Percentiles rank a stretch among this genome's conserved stretches.
Evolutionary conservation across 495 filamentous ascomycete species (phyloP).

Genomic region (Lophiostoma macrostomum): DNA sequence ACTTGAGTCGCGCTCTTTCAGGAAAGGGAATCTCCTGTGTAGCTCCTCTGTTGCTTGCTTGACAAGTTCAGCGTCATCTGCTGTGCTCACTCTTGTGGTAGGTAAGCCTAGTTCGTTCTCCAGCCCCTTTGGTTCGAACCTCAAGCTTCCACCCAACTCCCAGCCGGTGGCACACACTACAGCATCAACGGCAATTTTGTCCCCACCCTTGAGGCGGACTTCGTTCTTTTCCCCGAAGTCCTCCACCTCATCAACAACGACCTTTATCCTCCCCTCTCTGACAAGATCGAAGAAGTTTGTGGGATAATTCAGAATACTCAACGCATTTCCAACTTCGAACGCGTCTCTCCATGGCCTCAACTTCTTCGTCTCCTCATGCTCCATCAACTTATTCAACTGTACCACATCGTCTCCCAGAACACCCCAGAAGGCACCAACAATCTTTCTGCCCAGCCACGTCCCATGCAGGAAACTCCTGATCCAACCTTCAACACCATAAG

Average conservation of each 20-base stretch:
- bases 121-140: constrained; percentile 54
- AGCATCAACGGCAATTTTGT: constrained; percentile 55
- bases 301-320: constrained; percentile 30
- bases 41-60: constrained; percentile 9
- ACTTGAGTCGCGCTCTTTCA: constrained; percentile 23
- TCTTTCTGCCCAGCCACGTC: constrained; percentile 62
- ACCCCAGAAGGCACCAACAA: constrained; percentile 67
- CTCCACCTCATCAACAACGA: constrained; percentile 62
- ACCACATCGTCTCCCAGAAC: constrained; percentile 62
- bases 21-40: constrained; percentile 13
- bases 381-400: constrained; percentile 56
- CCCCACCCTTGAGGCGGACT: constrained; percentile 57
- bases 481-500: constrained; percentile 42
- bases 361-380: constrained; percentile 61
- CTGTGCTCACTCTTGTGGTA: neutral
- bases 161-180: constrained; percentile 55
- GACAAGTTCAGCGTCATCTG: constrained; percentile 3
- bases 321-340: constrained; percentile 44
- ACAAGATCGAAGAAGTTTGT: constrained; percentile 29
- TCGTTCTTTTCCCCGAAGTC: constrained; percentile 44
- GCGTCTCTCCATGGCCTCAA: constrained; percentile 61
- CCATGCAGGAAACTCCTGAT: constrained; percentile 61
- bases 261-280: constrained; percentile 52
- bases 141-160: constrained; percentile 54
- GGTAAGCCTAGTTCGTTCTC: constrained; percentile 24